phyloP scores from a whole-genome alignment of 2,329 filamentous ascomycete genomes.

The Apiospora malaysiana region DNA sequence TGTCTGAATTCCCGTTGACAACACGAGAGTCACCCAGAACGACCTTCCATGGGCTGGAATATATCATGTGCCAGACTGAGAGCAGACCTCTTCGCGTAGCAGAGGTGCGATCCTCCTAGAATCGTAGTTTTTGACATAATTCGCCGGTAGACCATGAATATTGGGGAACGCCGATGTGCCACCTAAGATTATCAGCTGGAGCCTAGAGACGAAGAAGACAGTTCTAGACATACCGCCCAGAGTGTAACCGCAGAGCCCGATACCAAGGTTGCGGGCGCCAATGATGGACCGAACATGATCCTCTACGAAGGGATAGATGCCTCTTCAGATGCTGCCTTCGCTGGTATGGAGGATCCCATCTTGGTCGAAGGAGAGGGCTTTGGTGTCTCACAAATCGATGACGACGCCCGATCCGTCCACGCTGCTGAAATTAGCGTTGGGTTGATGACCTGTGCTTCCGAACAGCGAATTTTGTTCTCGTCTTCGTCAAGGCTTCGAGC shows the following conservation, averaged over 20 bases:
- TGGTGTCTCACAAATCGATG: conserved; percentile 28
- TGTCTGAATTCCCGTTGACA: conserved; percentile 27
- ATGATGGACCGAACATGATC: conserved; percentile 23
- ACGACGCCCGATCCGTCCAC: conserved; percentile 28
- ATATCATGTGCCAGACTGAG: neutral
- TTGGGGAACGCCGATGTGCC: conserved; percentile 29
- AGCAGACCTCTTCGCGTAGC: neutral
- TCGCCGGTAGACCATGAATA: conserved; percentile 28
- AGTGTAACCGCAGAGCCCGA: conserved; percentile 29
- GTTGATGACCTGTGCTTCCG: conserved; percentile 30
- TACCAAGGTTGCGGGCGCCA: conserved; percentile 28
- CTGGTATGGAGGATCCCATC: conserved; percentile 20
- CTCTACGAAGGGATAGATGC: conserved; percentile 29
- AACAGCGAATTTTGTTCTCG: conserved; percentile 27
- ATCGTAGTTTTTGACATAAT: conserved; percentile 30
- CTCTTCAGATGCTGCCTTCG: conserved; percentile 21
- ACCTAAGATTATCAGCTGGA: neutral
- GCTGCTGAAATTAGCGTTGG: conserved; percentile 28
- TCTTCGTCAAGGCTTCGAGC: conserved; percentile 22
- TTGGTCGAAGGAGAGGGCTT: conserved; percentile 20
- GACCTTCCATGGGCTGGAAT: neutral
- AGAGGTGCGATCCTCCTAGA: conserved; percentile 8
- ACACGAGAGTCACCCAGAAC: conserved; percentile 30
- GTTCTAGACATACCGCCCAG: conserved; percentile 27
- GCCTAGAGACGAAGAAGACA: neutral